These are phyloP conservation scores for Pestalotiopsis sp. DNA, from an alignment of 2,329 filamentous ascomycete genomes.

Conservation along the genomic window DNA sequence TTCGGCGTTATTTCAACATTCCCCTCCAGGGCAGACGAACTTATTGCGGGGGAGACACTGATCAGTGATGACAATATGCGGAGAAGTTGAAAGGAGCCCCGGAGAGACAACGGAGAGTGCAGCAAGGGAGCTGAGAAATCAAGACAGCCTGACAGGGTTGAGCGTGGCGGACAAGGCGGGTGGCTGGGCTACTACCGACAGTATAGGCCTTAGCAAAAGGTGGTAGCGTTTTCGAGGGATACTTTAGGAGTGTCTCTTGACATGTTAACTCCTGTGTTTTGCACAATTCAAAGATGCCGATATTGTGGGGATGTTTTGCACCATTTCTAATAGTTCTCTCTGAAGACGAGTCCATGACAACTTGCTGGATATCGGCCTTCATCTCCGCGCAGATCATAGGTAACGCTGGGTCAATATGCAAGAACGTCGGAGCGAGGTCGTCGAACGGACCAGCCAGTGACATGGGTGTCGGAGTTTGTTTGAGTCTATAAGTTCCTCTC, in stretches of 20 bases:
- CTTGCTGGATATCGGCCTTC: too few relatives aligned
- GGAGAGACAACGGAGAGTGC: not conserved
- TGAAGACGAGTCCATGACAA: too few relatives aligned
- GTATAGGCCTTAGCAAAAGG: too few relatives aligned
- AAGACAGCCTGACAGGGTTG: not conserved
- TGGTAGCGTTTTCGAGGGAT: too few relatives aligned
- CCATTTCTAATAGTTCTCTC: too few relatives aligned
- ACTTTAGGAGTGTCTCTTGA: too few relatives aligned
- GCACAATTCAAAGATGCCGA: too few relatives aligned
- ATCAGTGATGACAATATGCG: not conserved
- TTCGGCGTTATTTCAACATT: conserved; percentile 2
- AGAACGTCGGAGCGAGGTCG: not conserved
- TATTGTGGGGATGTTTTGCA: too few relatives aligned
- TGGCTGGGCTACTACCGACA: not conserved
- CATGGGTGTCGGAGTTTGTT: conserved; percentile 9
- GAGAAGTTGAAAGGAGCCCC: not conserved
- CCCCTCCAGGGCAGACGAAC: not conserved
- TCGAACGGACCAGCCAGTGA: not conserved
- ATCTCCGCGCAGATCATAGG: too few relatives aligned
- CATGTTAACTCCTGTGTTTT: too few relatives aligned
- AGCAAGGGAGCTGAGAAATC: not conserved
- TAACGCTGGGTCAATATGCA: too few relatives aligned
- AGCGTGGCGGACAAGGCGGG: not conserved
- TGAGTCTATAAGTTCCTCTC: not conserved
- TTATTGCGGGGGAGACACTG: not conserved